Base-by-base conservation (phyloP, 2,329 filamentous ascomycete genomes). In the Madurella fahalii region DNA sequence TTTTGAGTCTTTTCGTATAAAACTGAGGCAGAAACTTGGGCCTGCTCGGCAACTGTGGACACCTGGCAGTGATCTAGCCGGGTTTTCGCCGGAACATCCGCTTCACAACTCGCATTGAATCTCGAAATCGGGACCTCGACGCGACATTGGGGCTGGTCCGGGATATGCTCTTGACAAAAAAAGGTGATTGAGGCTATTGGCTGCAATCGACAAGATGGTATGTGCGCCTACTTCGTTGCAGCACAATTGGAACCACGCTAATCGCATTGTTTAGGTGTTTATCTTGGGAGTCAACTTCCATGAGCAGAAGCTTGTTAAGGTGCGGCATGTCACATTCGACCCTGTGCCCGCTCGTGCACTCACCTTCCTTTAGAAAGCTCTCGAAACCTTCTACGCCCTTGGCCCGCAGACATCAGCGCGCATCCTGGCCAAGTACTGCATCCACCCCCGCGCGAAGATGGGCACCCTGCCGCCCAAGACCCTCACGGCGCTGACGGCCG, bases 371-470 rank as follows among this genome's bases (percentile, higher is more conserved):
- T 60, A 83, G 86, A 85, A 83, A 79, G 84, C 83, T 46, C 87
- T 99, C 61, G 81, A 90, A 72, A 81, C 81, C 55, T 96, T 96
- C 79, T 96, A 95, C 71, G 89, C 88, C 58, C 81, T 96, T 57
- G 92, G 92, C 8, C 80, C 84, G 40, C 79, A 83, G 61, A 75
- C 82, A 34, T 88, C 87, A 51, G 74, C 80, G 48, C 84, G 85
- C 42, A 85, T 99, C 64, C 87, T 97, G 77, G 89, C 94, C 61
- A 92, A 90, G 67, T 87, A 90, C 75, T 86, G 86, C 64, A 95
- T 99, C 68, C 89, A 96, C 74, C 86, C 90, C 31, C 86, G 83
- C 54, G 88, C 89, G 61, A 88, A 85, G 67, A 78, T 97, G 63
- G 89, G 88, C 69, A 79, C 83, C 8, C 75, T 99, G 17, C 79